Evolutionary conservation across 1,139 yeast species (phyloP).

Genomic region (Suhomyces bribrorum): DNA sequence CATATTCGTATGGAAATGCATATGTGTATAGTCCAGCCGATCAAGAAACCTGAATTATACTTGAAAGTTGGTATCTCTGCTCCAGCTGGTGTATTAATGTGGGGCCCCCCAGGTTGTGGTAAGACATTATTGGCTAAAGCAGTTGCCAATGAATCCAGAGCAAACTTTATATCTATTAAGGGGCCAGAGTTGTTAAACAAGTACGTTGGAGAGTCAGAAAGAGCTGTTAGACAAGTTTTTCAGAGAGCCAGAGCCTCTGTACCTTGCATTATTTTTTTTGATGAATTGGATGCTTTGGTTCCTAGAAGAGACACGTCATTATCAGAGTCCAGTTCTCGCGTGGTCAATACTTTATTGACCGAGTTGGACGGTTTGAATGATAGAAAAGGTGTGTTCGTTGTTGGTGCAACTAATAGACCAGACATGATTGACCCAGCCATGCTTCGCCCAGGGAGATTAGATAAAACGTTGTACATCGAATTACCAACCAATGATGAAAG

Average conservation of each 20-base stretch:
- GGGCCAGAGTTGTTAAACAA: conserved; percentile 95
- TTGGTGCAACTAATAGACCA: conserved; percentile 97
- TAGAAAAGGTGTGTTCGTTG: conserved; percentile 87
- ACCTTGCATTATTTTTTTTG: conserved; percentile 95
- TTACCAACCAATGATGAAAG: conserved; percentile 80
- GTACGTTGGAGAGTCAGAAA: conserved; percentile 94
- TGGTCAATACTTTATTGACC: conserved; percentile 89
- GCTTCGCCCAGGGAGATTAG: conserved; percentile 95
- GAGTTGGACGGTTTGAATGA: conserved; percentile 94
- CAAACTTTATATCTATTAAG: conserved; percentile 90
- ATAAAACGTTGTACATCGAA: conserved; percentile 89
- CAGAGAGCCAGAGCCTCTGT: conserved; percentile 91
- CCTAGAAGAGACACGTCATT: conserved; percentile 88
- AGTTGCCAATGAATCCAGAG: conserved; percentile 94
- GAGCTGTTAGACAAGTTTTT: conserved; percentile 93
- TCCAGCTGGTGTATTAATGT: conserved; percentile 93
- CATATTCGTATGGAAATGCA: conserved; percentile 85
- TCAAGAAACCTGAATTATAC: conserved; percentile 86
- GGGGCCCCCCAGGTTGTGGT: conserved; percentile 99
- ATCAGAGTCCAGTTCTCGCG: conserved; percentile 90
- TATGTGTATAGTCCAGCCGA: conserved; percentile 97
- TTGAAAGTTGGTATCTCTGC: conserved; percentile 92
- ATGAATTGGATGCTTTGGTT: conserved; percentile 93
- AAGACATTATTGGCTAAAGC: conserved; percentile 94
- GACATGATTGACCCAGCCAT: conserved; percentile 99